These are phyloP conservation scores for Bryopsis sp. DNA, from an alignment of 139 green algal species.

Conservation along the genomic window DNA sequence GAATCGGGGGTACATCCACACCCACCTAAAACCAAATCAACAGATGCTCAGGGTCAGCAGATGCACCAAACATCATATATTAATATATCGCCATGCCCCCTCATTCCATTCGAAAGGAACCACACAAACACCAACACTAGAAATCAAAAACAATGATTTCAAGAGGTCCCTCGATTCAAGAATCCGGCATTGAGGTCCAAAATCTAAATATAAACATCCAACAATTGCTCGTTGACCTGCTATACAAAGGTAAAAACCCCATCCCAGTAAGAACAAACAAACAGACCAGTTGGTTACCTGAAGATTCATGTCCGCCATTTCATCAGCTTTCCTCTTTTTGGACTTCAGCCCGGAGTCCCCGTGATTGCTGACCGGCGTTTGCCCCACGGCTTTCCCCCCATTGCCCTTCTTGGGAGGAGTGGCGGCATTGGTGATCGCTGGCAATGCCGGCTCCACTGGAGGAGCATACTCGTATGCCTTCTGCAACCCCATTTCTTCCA, in stretches of 20 bases:
- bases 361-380: neutral
- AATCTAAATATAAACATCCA: neutral
- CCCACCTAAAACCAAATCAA: constrained; percentile 32
- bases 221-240: too few species aligned
- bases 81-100: neutral
- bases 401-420: neutral
- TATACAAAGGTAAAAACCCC: too few species aligned
- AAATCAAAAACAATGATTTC: neutral
- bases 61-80: too few species aligned
- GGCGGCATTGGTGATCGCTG: neutral
- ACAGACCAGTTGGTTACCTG: too few species aligned
- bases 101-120: neutral
- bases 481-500: constrained; percentile 46
- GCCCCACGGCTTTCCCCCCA: neutral
- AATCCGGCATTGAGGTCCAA: neutral
- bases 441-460: neutral
- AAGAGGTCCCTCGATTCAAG: neutral
- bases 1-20: constrained; percentile 43
- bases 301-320: neutral
- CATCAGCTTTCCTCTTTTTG: constrained; percentile 12
- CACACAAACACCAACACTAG: neutral
- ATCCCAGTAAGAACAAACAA: too few species aligned
- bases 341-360: neutral
- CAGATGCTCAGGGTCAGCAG: too few species aligned
- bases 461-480: constrained; percentile 20